Conservation (phyloP, 2,329 filamentous ascomycete genomes). For the Ceratocystis ficicola region DNA sequence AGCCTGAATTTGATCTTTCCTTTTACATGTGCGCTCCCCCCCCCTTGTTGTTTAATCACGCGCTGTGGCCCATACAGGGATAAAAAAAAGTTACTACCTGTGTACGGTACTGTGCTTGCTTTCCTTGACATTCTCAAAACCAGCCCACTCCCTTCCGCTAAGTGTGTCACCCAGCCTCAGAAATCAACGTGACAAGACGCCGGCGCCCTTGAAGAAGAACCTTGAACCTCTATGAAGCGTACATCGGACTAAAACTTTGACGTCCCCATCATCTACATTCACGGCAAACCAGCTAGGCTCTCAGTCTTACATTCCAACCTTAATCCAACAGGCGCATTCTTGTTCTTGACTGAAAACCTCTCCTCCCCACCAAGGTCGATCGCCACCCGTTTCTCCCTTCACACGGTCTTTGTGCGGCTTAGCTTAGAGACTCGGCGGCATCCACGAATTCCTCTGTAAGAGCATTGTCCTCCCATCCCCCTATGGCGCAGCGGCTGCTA, state of each 20-base stretch:
- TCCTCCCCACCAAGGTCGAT: not conserved
- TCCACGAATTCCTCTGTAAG: not conserved
- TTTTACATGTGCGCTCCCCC: not conserved
- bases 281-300: not conserved
- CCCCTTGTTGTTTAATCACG: not conserved
- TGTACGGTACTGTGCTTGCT: not conserved
- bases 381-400: not conserved
- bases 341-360: not conserved
- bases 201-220: not conserved
- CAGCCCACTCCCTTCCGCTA: not conserved
- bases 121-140: not conserved
- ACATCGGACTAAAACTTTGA: not conserved
- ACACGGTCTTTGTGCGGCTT: not conserved
- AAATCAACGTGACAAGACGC: not conserved
- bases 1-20: not conserved
- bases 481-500: not conserved
- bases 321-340: not conserved
- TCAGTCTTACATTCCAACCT: slow-evolving; percentile 6
- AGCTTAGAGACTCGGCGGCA: not conserved
- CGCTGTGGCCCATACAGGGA: not conserved
- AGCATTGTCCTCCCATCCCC: not conserved
- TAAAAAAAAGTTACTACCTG: not conserved
- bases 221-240: not conserved
- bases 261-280: not conserved
- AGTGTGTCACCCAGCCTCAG: not conserved